Evolutionary conservation across 208 protist species (phyloP), one percentile per base, ranked within the genome.

Genomic region (Trypanosoma lewisi): DNA sequence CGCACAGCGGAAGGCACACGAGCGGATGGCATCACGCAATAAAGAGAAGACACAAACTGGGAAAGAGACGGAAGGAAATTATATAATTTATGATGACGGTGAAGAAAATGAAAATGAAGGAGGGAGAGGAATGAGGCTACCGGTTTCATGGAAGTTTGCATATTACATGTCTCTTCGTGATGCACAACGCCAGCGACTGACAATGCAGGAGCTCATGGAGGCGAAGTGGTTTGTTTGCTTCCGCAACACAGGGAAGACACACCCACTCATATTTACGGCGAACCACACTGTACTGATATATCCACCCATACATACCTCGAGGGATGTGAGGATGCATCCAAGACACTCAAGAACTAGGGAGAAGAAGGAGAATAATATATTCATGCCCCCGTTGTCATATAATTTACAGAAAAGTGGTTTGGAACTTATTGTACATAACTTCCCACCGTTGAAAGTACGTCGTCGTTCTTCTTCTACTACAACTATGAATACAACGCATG

Each of bases 141-240:
- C 82, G 2, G 77, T 92, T 27, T 95, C 85, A n/a, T 95, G 85
- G 83, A 95, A 95, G 70, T 95, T 92, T 67, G 85, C 85, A 21
- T 95, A 82, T 64, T 85, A 87, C 70, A 95, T 92, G 85, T 87
- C 88, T 21, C 69, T 65, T 12, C 80, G 85, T 16, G 85, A 92
- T 34, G 71, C 81, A 8, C 59, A 56, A 2, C 80, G 88, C 4
- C 33, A 47, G 6, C 51, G 30, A 19, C 44, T 95, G 16, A 81
- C 76, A 1, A 36, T 83, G 65, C 73, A 84, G 25, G 88, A 91
- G 36, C 65, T 95, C 11, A 39, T 89, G 5, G 70, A 85, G 19
- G 67, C 68, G 14, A 79, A 63, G 47, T 95, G 85, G 83, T 61
- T 75, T 16, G 73, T 85, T 28, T 85, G 71, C 63, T 87, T 91